These are phyloP conservation scores for Irpex rosettiformis DNA, from an alignment of 1,284 basidiomycete genomes.

Conservation along the genomic window DNA sequence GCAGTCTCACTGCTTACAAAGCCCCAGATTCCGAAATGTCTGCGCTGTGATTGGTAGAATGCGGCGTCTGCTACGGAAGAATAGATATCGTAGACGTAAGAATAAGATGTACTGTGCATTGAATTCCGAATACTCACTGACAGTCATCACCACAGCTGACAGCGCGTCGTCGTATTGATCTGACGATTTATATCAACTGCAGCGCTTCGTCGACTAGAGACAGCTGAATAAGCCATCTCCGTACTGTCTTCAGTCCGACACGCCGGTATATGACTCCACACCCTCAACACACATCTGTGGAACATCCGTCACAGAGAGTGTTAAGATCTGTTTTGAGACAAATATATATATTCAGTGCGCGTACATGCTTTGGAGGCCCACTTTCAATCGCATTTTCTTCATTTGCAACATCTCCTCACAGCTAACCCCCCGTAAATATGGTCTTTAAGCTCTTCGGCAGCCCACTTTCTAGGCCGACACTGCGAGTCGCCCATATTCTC, in stretches of 20 bases:
- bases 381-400: neutral
- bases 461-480: slow-evolving; percentile 40
- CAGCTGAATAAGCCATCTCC: neutral
- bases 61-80: too few species aligned
- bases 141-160: neutral
- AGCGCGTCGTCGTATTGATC: neutral
- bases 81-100: too few species aligned
- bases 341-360: neutral
- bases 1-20: too few species aligned
- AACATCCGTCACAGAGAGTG: neutral
- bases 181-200: neutral
- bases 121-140: too few species aligned
- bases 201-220: neutral
- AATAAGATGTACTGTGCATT: too few species aligned
- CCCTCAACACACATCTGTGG: too few species aligned
- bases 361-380: too few species aligned
- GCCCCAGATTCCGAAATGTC: too few species aligned
- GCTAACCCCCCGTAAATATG: slow-evolving; percentile 24
- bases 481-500: slow-evolving; percentile 41
- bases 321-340: too few species aligned
- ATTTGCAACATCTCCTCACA: neutral
- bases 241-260: neutral
- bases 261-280: neutral
- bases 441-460: slow-evolving; percentile 47
- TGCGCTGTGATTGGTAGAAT: too few species aligned